Conservation (phyloP, 2,329 filamentous ascomycete genomes). For the Venturia nashicola region DNA sequence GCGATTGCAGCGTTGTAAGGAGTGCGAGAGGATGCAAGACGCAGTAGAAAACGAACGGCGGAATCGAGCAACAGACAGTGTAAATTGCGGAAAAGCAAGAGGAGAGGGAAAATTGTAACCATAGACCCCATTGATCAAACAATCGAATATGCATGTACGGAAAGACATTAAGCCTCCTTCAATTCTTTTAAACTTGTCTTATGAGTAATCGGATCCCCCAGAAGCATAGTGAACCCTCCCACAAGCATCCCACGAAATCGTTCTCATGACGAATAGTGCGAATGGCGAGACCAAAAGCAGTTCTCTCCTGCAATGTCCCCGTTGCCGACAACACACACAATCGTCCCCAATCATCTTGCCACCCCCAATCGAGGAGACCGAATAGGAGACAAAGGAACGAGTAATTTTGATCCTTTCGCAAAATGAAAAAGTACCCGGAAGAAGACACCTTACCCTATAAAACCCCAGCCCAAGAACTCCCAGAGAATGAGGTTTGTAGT, state of each 20-base stretch:
- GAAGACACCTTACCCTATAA: not conserved
- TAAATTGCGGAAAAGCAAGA: not conserved
- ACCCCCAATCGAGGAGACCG: not conserved
- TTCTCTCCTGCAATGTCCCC: not conserved
- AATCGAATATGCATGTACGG: not conserved
- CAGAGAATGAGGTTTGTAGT: not conserved
- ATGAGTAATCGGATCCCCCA: not conserved
- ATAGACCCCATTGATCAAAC: not conserved
- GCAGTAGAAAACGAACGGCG: too few species aligned
- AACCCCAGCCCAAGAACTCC: not conserved
- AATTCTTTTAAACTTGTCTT: not conserved
- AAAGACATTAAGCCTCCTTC: not conserved
- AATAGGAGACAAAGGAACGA: not conserved
- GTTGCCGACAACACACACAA: not conserved
- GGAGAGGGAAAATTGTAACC: not conserved
- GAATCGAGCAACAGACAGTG: not conserved
- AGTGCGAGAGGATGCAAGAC: too few species aligned
- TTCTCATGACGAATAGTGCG: not conserved
- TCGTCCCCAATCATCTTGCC: not conserved
- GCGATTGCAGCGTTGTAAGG: too few species aligned
- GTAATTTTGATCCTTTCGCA: not conserved
- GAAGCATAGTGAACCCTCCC: not conserved
- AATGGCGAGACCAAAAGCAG: not conserved
- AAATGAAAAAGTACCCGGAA: not conserved
- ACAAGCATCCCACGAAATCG: not conserved